Percentiles rank a stretch among this genome's conserved stretches.
Evolutionary conservation across 2,329 filamentous ascomycete genomes (phyloP).

Genomic region (Aspergillaceae sp.): DNA sequence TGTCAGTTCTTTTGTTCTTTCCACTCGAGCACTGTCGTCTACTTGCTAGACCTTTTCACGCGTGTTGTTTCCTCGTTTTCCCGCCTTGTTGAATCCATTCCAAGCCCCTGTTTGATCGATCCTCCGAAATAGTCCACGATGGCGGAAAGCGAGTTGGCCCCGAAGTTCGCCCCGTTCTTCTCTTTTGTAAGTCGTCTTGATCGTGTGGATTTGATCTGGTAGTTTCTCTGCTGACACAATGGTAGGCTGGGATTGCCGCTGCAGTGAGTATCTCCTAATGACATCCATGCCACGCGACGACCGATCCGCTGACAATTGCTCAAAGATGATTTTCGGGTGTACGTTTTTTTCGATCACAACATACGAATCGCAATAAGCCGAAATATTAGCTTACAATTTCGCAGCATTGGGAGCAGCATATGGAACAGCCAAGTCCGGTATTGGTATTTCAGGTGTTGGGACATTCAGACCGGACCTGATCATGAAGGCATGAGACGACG

Average conservation of each 20-base stretch:
- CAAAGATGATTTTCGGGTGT: conserved; percentile 46
- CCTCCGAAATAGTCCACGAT: conserved; percentile 20
- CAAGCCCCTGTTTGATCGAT: not conserved
- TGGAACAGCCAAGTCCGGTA: conserved; percentile 60
- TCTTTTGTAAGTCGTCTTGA: conserved; percentile 49
- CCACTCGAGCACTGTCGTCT: not conserved
- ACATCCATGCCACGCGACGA: conserved; percentile 1
- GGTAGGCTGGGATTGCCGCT: conserved; percentile 41
- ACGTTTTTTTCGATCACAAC: conserved; percentile 19
- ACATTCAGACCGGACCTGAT: conserved; percentile 59
- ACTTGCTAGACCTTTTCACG: not conserved
- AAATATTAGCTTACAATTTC: conserved; percentile 12
- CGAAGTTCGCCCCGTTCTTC: conserved; percentile 59
- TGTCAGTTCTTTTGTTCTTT: not conserved
- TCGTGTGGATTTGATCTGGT: conserved; percentile 18
- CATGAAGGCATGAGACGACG: conserved; percentile 50
- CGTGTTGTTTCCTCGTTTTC: not conserved
- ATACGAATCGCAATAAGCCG: conserved; percentile 3
- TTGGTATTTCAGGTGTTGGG: conserved; percentile 59
- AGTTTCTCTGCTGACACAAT: not conserved
- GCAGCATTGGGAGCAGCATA: conserved; percentile 58
- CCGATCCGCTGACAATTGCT: conserved; percentile 16
- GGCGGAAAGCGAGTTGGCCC: conserved; percentile 45
- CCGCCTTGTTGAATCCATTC: not conserved
- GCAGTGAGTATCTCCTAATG: conserved; percentile 31